Evolutionary conservation across 305 asterid genomes (phyloP), one percentile per base, ranked within the genome.

Genomic region (Solanum hybrid): DNA sequence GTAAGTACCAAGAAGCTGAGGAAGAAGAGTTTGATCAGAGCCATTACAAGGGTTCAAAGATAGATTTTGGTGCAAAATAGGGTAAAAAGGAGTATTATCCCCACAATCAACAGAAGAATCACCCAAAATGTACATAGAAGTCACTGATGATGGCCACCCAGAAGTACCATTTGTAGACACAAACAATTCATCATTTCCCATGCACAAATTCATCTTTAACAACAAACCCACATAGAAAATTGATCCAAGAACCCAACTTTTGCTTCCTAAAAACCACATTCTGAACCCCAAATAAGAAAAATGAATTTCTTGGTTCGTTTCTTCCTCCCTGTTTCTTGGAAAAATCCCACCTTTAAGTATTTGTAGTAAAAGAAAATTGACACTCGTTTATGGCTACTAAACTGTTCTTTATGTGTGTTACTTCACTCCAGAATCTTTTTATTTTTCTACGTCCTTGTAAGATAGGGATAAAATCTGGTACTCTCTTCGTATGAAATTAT

Each of bases 81-180:
- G 81, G 89, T 94, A 92, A 89, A 93, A 92, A 1, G 95, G 97
- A 90, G 93, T 93, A 92, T 95, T 94, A 80, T 91, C 94, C 12
- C 97, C 97, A 68, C 97, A 94, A 89, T 95, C 97, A 26, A 95
- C 96, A 3, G 97, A 94, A 6, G 97, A 95, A 87, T 95, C 97
- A 87, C 97, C 97, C 86, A 95, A 33, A 15, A 95, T 91, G 51
- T 87, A 95, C 96, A 95, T 94, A 7, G 95, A 94, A 1, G 84
- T 87, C n/a, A 89, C 92, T 26, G 94, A 77, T 26, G 94, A 31
- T 4, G 93, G 88, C 20, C 90, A 45, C 31, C 37, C 22, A 75
- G 82, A 29, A 76, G 36, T 87, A 77, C 61, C 81, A 90, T 92
- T 91, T 57, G 90, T 51, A 27, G 86, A 51, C 89, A 72, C 78